phyloP scores from a whole-genome alignment of 306 rosid genomes.

The Castanospermum australe region DNA sequence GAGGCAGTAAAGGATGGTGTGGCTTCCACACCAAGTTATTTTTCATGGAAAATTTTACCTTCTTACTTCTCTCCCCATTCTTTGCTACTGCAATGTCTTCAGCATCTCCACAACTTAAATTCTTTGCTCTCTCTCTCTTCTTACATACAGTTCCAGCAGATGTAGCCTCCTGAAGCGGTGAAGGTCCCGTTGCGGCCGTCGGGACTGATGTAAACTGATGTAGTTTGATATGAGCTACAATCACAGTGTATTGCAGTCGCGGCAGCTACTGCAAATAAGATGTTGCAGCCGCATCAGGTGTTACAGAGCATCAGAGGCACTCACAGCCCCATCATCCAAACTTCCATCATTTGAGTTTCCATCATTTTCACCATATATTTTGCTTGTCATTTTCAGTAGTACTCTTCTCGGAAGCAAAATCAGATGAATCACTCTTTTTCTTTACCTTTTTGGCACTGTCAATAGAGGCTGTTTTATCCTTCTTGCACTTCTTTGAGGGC shows the following conservation, averaged over 20 bases:
- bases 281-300: no score
- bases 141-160: constrained; percentile 43
- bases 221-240: no score
- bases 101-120: constrained; percentile 35
- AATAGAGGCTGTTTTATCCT: constrained; percentile 28
- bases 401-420: constrained; percentile 3
- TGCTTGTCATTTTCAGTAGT: constrained; percentile 20
- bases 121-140: constrained; percentile 88
- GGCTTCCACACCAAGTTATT: constrained; percentile 95
- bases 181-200: no score
- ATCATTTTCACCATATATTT: constrained; percentile 26
- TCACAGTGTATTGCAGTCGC: no score
- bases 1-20: constrained; percentile 90
- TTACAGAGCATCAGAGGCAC: constrained; percentile 44
- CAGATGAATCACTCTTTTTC: constrained; percentile 31
- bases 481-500: constrained; percentile 52
- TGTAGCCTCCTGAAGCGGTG: background rate
- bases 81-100: constrained; percentile 40
- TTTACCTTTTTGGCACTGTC: constrained; percentile 27
- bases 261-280: no score
- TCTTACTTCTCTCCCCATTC: constrained; percentile 83
- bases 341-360: constrained; percentile 63
- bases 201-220: no score
- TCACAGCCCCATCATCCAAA: constrained; percentile 44
- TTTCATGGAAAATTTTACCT: constrained; percentile 88